Evolutionary conservation across 345 rosid genomes (phyloP), one percentile per base, ranked within the genome.

Genomic region (Eutrema heterophyllum): DNA sequence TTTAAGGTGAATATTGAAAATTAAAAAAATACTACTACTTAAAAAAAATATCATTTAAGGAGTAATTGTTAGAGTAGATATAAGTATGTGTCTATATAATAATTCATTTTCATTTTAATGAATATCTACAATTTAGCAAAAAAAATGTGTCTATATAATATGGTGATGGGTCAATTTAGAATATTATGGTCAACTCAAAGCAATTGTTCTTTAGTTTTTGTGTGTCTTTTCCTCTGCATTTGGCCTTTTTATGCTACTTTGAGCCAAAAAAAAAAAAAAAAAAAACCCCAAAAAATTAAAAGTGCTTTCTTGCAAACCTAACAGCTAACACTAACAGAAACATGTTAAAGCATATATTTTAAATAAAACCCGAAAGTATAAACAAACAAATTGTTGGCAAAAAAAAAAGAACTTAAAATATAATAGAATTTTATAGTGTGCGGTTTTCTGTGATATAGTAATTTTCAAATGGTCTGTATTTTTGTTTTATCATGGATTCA

Each of bases 121-220:
- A n/a, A n/a, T n/a, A n/a, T n/a, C n/a, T n/a, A n/a, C n/a, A n/a
- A n/a, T n/a, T n/a, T n/a, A n/a, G n/a, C n/a, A n/a, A n/a, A n/a
- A n/a, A n/a, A n/a, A 29, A 29, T 54, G 71, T 44, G 38, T 53
- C 29, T 29, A 18, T 10, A 18, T 53, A 45, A 15, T 39, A 46
- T 46, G 26, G 26, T 38, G 60, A 74, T 74, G 41, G 27, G 51
- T 57, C 41, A 27, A 55, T 55, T 52, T 56, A 57, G 52, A 65
- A 45, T 64, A 18, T 35, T 24, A 3, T 64, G 35, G 51, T 56
- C 52, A 66, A 38, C 51, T 9, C 58, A 66, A 56, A 73, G 12
- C 43, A 56, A 27, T 27, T 55, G 48, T 48, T 45, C 9, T 35
- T 2, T 39, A 61, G 43, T 11, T 39, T 33, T 15, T 67, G 27